Percentiles rank a stretch among this genome's conserved stretches.
phyloP scores from a whole-genome alignment of 345 rosid species.

The Anastatica hierochuntica region DNA sequence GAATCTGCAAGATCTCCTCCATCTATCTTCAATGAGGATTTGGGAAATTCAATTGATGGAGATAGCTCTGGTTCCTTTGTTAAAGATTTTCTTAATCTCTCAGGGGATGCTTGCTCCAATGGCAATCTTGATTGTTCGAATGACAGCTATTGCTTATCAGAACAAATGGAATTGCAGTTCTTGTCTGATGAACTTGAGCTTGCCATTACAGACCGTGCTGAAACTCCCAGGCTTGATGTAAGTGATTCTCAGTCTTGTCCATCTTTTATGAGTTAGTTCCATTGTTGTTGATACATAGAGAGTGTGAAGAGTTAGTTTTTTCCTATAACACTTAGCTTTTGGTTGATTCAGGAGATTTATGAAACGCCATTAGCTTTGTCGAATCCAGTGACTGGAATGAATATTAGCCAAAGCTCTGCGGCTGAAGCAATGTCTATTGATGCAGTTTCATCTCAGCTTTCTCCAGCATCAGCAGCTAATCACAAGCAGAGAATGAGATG shows the following conservation, averaged over 20 bases:
- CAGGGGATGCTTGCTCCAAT: conserved; percentile 45
- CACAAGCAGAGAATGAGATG: conserved; percentile 89
- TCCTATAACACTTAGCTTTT: conserved; percentile 14
- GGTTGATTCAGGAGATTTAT: conserved; percentile 59
- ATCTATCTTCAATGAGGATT: conserved; percentile 37
- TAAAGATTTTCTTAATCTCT: conserved; percentile 46
- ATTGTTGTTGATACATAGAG: background rate
- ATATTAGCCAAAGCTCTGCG: conserved; percentile 24
- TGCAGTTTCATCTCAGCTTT: conserved; percentile 35
- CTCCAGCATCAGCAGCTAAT: conserved; percentile 34
- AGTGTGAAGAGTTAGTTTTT: background rate
- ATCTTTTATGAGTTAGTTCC: no score
- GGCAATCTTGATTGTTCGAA: conserved; percentile 31
- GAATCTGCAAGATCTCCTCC: conserved; percentile 54
- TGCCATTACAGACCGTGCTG: conserved; percentile 61
- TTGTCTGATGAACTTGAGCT: conserved; percentile 76
- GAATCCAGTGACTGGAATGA: conserved; percentile 23
- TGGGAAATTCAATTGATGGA: conserved; percentile 34
- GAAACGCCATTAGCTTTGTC: conserved; percentile 35
- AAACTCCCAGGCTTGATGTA: conserved; percentile 82
- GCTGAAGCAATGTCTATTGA: conserved; percentile 32
- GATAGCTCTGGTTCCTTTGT: conserved; percentile 36
- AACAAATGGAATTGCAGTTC: conserved; percentile 71
- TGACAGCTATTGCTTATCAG: conserved; percentile 38
- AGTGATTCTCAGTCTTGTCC: conserved; percentile 18